phyloP scores from a whole-genome alignment of 1,284 basidiomycete genomes.

The Agroathelia rolfsii region DNA sequence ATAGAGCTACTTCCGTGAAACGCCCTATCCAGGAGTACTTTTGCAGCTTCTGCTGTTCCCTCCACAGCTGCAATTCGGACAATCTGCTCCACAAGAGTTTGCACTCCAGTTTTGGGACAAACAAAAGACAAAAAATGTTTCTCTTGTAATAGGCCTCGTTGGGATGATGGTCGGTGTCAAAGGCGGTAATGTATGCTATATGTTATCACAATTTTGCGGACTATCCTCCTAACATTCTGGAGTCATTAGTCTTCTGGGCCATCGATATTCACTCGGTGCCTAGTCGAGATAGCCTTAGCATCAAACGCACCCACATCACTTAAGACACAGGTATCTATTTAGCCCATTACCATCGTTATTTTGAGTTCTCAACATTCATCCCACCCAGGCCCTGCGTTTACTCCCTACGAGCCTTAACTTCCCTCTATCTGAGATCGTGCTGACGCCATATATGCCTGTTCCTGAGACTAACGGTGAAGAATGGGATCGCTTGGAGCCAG shows the following conservation, averaged over 20 bases:
- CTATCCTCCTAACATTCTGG: slow-evolving; percentile 4
- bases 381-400: slow-evolving; percentile 55
- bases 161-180: slow-evolving; percentile 68
- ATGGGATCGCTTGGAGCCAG: slow-evolving; percentile 71
- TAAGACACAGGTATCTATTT: slow-evolving; percentile 67
- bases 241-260: slow-evolving; percentile 41
- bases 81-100: slow-evolving; percentile 80
- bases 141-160: slow-evolving; percentile 71
- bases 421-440: slow-evolving; percentile 48
- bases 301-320: slow-evolving; percentile 84
- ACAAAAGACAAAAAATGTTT: slow-evolving; percentile 77
- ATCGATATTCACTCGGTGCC: slow-evolving; percentile 68
- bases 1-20: slow-evolving; percentile 96
- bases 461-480: slow-evolving; percentile 81
- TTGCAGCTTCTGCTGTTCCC: slow-evolving; percentile 86
- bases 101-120: slow-evolving; percentile 94
- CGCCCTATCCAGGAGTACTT: slow-evolving; percentile 72
- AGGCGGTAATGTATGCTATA: slow-evolving; percentile 48
- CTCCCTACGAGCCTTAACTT: slow-evolving; percentile 54
- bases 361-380: slow-evolving; percentile 6
- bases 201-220: not conserved
- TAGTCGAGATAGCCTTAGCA: slow-evolving; percentile 82
- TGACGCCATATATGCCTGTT: slow-evolving; percentile 75
- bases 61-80: slow-evolving; percentile 51
- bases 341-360: slow-evolving; percentile 1